Base-by-base conservation (phyloP, 306 rosid species). In the Rosa chinensis region DNA sequence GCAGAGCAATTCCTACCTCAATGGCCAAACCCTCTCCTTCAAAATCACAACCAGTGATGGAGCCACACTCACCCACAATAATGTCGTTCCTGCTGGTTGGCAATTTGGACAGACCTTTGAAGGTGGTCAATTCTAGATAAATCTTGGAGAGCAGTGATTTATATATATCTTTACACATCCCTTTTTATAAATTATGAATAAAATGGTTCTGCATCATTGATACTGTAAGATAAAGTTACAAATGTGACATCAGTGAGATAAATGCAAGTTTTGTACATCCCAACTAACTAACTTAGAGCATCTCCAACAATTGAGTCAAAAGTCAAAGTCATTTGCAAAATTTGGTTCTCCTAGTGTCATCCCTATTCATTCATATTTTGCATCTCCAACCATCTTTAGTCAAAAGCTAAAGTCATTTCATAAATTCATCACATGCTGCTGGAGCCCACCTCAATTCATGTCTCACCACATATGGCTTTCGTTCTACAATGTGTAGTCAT, bases 21-120 rank as follows among this genome's bases (percentile, higher is more conserved):
- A 72, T 37, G 86, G 86, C 45, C 88, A 85, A 72, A 76, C 66
- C 66, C 86, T 85, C 64, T 82, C 88, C 68, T 85, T 82, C 53
- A 75, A 28, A 35, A 50, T 82, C 81, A 85, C 79, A n/a, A 47
- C 74, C 20, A 64, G 88, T 10, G 81, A 85, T 35, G 88, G 84
- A 59, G 55, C 13, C 12, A 72, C 74, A 11, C 28, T 82, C 77
- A 56, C 74, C 16, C 67, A 61, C 79, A 79, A 76, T 66, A 71
- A 76, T 66, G 82, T 79, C 12, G 86, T 44, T 20, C 84, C 84
- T 17, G 68, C 86, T 0, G 72, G 70, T 53, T 82, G 88, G 86
- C 39, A 79, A 42, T 82, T 79, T 76, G 88, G 88, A 43, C 88
- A 82, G 74, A 85, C 86, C 48, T 79, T 82, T 66, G 86, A 85